These are phyloP conservation scores for Sequoia sempervirens DNA, from an alignment of 75 land plant genomes.

Conservation along the genomic window DNA sequence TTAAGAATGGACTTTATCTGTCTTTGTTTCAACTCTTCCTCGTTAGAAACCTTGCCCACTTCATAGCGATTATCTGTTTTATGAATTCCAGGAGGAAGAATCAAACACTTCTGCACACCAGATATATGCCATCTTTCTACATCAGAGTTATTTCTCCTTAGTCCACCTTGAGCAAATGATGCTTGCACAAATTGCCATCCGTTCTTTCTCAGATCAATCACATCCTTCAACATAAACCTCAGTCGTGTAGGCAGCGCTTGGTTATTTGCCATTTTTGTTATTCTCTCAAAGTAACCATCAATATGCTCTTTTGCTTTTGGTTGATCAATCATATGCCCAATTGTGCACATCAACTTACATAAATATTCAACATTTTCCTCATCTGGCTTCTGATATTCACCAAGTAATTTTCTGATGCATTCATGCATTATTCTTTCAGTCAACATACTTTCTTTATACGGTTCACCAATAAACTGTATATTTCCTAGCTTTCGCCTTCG, in stretches of 20 bases:
- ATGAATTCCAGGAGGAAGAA: conserved; percentile 38
- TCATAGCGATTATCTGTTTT: conserved; percentile 10
- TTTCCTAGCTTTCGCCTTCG: conserved; percentile 93
- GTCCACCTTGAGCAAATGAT: conserved; percentile 4
- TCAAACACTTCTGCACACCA: conserved; percentile 20
- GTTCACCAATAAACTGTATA: conserved; percentile 84
- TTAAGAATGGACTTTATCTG: conserved; percentile 33
- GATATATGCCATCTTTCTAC: conserved; percentile 31
- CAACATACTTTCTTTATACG: conserved; percentile 89
- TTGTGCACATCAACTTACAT: conserved; percentile 91
- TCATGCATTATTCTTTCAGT: conserved; percentile 95
- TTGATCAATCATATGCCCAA: conserved; percentile 87
- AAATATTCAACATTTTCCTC: conserved; percentile 91
- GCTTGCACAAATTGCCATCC: conserved; percentile 82
- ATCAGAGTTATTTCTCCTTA: conserved; percentile 15
- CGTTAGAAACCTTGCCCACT: conserved; percentile 34
- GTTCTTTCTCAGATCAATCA: conserved; percentile 83
- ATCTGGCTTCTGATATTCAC: conserved; percentile 67
- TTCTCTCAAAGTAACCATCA: conserved; percentile 74
- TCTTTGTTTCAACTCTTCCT: conserved; percentile 39
- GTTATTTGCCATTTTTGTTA: conserved; percentile 52
- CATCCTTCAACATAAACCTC: conserved; percentile 79
- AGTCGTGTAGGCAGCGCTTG: conserved; percentile 71
- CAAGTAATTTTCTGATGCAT: conserved; percentile 76
- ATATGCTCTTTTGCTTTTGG: conserved; percentile 74